phyloP scores from a whole-genome alignment of 2,329 filamentous ascomycete species.

The Scleromitrula shiraiana region DNA sequence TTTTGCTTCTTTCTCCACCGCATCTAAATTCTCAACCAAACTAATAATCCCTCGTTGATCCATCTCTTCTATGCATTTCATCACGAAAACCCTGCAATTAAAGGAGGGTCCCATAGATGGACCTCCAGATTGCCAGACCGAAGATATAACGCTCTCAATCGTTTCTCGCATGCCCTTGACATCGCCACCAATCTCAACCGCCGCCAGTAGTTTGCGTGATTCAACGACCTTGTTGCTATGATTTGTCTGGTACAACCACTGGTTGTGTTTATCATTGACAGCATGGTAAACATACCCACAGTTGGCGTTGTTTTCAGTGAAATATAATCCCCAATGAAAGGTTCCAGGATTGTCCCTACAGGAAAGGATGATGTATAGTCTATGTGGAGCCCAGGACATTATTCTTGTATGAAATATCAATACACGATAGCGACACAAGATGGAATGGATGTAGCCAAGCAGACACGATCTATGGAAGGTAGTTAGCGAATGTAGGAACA shows the following conservation, averaged over 20 bases:
- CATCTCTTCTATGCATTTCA: not conserved
- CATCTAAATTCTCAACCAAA: not conserved
- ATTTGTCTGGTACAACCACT: no score
- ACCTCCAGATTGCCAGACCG: not conserved
- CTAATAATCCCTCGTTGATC: not conserved
- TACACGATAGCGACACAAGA: no score
- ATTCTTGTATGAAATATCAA: no score
- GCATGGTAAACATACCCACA: not conserved
- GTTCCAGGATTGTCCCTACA: not conserved
- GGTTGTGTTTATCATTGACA: not conserved
- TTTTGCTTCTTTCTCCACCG: not conserved
- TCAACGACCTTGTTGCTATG: not conserved
- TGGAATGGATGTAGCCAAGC: no score
- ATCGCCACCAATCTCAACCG: not conserved
- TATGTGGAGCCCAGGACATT: not conserved
- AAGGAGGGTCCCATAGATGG: not conserved
- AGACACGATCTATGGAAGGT: no score
- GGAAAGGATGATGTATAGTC: not conserved
- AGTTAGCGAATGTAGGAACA: no score
- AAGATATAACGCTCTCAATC: not conserved
- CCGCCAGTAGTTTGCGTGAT: not conserved
- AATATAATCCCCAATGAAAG: not conserved
- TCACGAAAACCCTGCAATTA: not conserved
- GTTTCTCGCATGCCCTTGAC: not conserved
- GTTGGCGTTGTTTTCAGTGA: not conserved